Percentiles rank a stretch among this genome's conserved stretches.
phyloP scores from a whole-genome alignment of 202 grass and related monocot species.

The Schoenoplectus tabernaemontani region DNA sequence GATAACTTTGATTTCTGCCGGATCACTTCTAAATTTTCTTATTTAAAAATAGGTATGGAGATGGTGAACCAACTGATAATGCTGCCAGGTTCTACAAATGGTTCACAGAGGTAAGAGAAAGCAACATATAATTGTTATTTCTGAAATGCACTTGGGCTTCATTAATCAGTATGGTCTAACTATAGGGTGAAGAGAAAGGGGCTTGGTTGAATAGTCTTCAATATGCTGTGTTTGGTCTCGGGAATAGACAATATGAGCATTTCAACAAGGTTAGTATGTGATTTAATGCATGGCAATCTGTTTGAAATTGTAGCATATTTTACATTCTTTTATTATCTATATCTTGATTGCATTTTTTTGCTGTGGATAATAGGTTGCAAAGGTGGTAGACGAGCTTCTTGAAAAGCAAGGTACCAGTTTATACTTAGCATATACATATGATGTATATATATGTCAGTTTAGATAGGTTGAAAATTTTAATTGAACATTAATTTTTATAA shows the following conservation, averaged over 20 bases:
- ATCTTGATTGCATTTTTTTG: neutral
- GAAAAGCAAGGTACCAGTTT: constrained; percentile 59
- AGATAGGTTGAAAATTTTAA: constrained; percentile 1
- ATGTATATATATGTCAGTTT: constrained; percentile 16
- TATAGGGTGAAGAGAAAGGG: constrained; percentile 58
- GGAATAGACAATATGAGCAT: constrained; percentile 92
- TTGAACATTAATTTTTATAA: constrained; percentile 15
- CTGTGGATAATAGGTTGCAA: constrained; percentile 49
- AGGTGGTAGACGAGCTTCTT: constrained; percentile 64
- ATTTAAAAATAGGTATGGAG: constrained; percentile 54
- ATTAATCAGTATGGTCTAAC: neutral
- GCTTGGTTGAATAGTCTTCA: constrained; percentile 50
- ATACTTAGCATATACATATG: neutral
- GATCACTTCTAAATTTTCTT: constrained; percentile 20
- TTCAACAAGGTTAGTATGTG: constrained; percentile 72
- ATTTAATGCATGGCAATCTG: neutral
- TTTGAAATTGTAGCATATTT: neutral
- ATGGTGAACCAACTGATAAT: constrained; percentile 96
- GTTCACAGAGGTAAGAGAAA: constrained; percentile 55
- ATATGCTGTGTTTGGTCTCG: constrained; percentile 85
- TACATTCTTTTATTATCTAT: neutral
- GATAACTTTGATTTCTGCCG: neutral
- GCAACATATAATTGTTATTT: neutral
- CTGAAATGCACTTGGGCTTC: neutral
- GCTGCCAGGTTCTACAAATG: constrained; percentile 94